Conservation (phyloP, 2,329 filamentous ascomycete species). For the Clarireedia sp. region DNA sequence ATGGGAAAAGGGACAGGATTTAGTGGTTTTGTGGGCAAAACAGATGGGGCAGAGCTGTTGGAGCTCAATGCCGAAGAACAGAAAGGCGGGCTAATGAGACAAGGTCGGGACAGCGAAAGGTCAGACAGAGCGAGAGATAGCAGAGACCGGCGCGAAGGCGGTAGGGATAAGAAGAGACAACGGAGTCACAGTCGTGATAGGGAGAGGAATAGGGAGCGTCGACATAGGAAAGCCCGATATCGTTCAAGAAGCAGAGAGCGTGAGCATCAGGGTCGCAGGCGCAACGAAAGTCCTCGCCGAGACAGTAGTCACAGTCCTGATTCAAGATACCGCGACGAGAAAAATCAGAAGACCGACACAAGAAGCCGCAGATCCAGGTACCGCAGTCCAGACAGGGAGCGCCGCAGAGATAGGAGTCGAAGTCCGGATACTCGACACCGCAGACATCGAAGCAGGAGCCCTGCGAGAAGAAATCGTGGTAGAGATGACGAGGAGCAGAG, state of each 20-base stretch:
- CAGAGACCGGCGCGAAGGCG: slow-evolving; percentile 16
- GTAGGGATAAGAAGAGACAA: slow-evolving; percentile 25
- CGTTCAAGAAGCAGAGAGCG: slow-evolving; percentile 24
- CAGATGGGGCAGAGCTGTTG: slow-evolving; percentile 12
- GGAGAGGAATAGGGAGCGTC: slow-evolving; percentile 11
- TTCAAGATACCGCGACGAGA: slow-evolving; percentile 9
- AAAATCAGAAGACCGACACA: slow-evolving; percentile 24
- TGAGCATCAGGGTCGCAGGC: slow-evolving; percentile 17
- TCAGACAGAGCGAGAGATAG: slow-evolving; percentile 25
- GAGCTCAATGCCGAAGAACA: slow-evolving; percentile 11
- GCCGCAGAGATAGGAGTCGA: slow-evolving; percentile 19
- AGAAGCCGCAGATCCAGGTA: slow-evolving; percentile 17
- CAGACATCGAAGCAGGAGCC: slow-evolving; percentile 25
- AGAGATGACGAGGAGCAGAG: slow-evolving; percentile 19
- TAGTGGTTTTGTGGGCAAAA: slow-evolving; percentile 27
- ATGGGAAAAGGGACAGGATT: slow-evolving; percentile 25
- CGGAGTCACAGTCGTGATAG: slow-evolving; percentile 27
- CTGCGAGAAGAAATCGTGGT: slow-evolving; percentile 22
- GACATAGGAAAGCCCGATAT: slow-evolving; percentile 13
- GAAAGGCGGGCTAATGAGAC: slow-evolving; percentile 17
- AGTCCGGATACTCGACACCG: slow-evolving; percentile 19
- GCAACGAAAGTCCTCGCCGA: slow-evolving; percentile 21
- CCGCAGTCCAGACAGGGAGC: slow-evolving; percentile 26
- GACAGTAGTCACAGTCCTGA: neutral
- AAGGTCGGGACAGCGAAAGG: slow-evolving; percentile 12